These are phyloP conservation scores for Paramecium sonneborni DNA, from an alignment of 73 alveolate genomes.

Conservation along the genomic window DNA sequence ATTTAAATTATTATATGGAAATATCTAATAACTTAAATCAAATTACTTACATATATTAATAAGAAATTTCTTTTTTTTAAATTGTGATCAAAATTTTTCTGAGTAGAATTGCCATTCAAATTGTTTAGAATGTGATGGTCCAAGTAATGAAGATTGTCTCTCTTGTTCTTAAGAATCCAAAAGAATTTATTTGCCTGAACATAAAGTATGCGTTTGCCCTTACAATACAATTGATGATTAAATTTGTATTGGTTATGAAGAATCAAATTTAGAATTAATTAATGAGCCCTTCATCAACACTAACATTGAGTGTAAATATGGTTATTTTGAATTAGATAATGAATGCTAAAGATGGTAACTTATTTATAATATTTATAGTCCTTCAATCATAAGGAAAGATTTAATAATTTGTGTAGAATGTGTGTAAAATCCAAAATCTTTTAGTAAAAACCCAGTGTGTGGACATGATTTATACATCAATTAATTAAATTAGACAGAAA, in stretches of 20 bases:
- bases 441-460: neutral
- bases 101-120: neutral
- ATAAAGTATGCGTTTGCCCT: neutral
- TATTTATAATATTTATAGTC: neutral
- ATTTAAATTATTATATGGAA: neutral
- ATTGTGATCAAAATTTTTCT: neutral
- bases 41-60: neutral
- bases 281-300: neutral
- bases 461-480: neutral
- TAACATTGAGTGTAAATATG: neutral
- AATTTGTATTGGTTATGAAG: neutral
- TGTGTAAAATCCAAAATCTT: neutral
- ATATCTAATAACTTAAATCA: neutral
- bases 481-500: neutral
- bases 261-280: neutral
- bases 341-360: neutral
- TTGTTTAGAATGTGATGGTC: neutral
- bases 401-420: neutral
- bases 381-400: neutral
- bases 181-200: neutral
- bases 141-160: neutral
- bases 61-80: neutral
- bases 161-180: neutral
- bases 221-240: neutral
- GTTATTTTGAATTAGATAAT: neutral